Evolutionary conservation across 306 rosid species (phyloP), one percentile per base, ranked within the genome.

Genomic region (Quercus gilva): DNA sequence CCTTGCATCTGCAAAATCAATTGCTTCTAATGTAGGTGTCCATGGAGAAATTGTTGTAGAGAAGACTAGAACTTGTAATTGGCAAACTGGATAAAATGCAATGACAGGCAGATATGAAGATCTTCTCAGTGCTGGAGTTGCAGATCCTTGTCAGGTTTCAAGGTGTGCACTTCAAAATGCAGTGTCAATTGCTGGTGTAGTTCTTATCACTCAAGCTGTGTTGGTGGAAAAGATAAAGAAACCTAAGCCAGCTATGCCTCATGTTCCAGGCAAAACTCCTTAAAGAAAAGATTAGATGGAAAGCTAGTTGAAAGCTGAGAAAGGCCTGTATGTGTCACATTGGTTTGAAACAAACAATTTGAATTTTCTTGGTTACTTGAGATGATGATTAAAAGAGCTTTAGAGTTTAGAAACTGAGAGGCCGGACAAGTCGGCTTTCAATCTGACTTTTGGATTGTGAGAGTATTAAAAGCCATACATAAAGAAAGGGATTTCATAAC

Each of bases 111-210:
- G 61, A 21, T 92, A 92, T 28, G 98, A 91, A 86, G 99, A 95
- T 90, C 99, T 95, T 87, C 78, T 91, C 26, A 79, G 87, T 75
- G 94, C 94, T 0, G 98, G 98, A 29, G 91, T 95, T 53, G 82
- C 90, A 49, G 99, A 95, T 87, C 99, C 99, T 68, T 85, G 97
- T 84, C 90, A 89, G 51, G 97, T 95, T 82, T 80, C 94, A 25
- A 92, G 96, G 74, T 92, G 97, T 76, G 99, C 99, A 71, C 96
- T 93, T 83, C 96, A 92, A 83, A 91, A 80, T 85, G 97, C 97
- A 5, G 94, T 82, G 79, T 92, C 98, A 13, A 82, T 95, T 81
- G 92, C 98, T 45, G 94, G 98, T 14, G 14, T 95, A 76, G 76
- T 93, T 85, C 86, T 95, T 80, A 89, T 96, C 45, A 91, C 97